Evolutionary conservation across 2,329 filamentous ascomycete species (phyloP).

Genomic region (Ophiosphaerella narmari): DNA sequence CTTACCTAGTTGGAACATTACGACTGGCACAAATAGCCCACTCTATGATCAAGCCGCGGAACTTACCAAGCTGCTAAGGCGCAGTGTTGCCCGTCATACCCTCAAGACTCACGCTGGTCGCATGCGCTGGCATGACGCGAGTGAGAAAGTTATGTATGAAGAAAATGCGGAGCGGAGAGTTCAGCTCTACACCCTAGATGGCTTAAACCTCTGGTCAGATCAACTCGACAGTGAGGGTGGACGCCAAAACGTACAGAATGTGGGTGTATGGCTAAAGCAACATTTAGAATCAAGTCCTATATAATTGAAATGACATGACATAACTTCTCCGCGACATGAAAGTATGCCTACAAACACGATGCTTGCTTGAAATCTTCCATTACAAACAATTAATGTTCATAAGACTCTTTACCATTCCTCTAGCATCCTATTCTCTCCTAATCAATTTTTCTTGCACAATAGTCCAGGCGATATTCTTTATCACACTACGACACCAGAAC

Average conservation of each 20-base stretch:
- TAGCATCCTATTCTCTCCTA: no score
- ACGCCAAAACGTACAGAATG: conserved; percentile 15
- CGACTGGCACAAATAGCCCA: conserved; percentile 43
- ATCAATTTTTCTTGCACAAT: no score
- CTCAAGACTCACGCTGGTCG: conserved; percentile 31
- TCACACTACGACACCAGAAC: no score
- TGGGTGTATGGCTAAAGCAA: conserved; percentile 37
- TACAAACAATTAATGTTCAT: no score
- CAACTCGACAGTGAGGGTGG: conserved; percentile 9
- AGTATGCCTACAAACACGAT: no score
- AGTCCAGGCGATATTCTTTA: no score
- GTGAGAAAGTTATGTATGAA: conserved; percentile 36
- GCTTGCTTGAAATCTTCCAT: no score
- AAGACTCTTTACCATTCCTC: no score
- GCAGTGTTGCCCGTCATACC: conserved; percentile 45
- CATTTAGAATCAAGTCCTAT: conserved; percentile 8
- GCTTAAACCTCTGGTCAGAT: conserved; percentile 34
- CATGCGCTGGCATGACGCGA: conserved; percentile 25
- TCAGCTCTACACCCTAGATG: conserved; percentile 12
- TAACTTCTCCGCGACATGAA: no score
- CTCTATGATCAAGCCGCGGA: conserved; percentile 50
- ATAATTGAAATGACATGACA: neutral
- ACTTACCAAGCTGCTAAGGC: conserved; percentile 45
- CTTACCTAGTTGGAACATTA: conserved; percentile 50
- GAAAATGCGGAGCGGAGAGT: conserved; percentile 30